These are phyloP conservation scores for Chrysochromulina tobinii DNA, from an alignment of 78 protist genomes.

Conservation along the genomic window DNA sequence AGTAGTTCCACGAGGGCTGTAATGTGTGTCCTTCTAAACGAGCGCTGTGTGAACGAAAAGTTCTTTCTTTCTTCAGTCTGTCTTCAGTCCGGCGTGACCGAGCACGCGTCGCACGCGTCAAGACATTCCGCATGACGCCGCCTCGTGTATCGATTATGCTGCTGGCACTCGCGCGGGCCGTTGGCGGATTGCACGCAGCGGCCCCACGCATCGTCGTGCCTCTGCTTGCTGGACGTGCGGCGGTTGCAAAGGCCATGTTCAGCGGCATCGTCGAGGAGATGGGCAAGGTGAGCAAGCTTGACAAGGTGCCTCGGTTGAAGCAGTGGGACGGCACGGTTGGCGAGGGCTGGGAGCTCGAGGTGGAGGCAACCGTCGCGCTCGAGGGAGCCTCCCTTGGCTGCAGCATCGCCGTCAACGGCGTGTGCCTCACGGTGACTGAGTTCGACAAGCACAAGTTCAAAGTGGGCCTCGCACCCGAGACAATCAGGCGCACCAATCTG, in stretches of 20 bases:
- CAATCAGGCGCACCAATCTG: conserved; percentile 38
- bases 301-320: neutral
- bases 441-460: neutral
- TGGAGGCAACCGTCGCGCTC: neutral
- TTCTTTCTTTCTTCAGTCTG: too few species aligned
- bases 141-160: too few species aligned
- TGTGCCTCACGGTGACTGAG: conserved; percentile 44
- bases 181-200: too few species aligned
- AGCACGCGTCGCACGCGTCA: too few species aligned
- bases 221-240: too few species aligned
- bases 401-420: conserved; percentile 52
- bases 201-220: too few species aligned
- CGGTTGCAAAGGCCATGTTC: conserved; percentile 8
- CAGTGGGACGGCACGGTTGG: conserved; percentile 15
- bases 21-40: too few species aligned
- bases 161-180: too few species aligned
- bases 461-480: conserved; percentile 41
- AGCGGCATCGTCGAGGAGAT: conserved; percentile 52
- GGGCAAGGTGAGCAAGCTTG: neutral
- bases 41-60: too few species aligned
- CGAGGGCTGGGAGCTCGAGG: neutral
- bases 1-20: too few species aligned
- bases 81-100: too few species aligned
- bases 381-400: conserved; percentile 29
- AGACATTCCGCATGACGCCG: too few species aligned